Conservation (phyloP, 169 alveolate genomes). For the Eimeria tenella region DNA sequence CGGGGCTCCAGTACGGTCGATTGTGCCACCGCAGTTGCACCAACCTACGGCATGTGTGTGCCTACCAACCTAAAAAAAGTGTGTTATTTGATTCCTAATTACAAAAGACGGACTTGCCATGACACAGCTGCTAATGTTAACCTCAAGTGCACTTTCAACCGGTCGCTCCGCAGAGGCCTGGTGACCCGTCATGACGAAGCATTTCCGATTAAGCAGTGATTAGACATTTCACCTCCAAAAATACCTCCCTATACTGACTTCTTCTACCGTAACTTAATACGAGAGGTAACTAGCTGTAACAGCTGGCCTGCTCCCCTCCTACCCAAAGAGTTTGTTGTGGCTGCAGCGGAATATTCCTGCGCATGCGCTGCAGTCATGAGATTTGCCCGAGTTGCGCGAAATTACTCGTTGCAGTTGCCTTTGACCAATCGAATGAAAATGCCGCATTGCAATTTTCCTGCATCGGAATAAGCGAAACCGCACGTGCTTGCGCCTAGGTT, state of each 20-base stretch:
- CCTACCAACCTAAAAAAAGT: background rate
- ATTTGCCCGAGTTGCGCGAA: too few species aligned
- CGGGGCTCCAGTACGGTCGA: conserved; percentile 4
- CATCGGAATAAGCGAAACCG: background rate
- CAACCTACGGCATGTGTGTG: background rate
- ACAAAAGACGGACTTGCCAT: background rate
- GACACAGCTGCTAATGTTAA: background rate
- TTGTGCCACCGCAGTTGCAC: background rate
- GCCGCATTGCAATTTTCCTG: background rate
- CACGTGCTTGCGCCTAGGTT: background rate
- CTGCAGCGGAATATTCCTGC: background rate
- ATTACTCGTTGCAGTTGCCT: too few species aligned
- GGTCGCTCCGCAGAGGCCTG: background rate
- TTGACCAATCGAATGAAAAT: background rate
- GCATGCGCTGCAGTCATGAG: background rate
- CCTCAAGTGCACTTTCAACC: background rate
- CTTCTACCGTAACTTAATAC: background rate
- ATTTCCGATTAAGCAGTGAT: too few species aligned
- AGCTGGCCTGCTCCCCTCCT: background rate
- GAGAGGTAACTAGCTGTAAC: background rate
- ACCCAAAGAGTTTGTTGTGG: background rate
- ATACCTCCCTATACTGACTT: too few species aligned
- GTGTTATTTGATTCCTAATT: background rate
- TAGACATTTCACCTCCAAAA: too few species aligned
- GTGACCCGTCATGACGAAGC: background rate